Base-by-base conservation (phyloP, 2,329 filamentous ascomycete genomes). In the Microdochium bolleyi region DNA sequence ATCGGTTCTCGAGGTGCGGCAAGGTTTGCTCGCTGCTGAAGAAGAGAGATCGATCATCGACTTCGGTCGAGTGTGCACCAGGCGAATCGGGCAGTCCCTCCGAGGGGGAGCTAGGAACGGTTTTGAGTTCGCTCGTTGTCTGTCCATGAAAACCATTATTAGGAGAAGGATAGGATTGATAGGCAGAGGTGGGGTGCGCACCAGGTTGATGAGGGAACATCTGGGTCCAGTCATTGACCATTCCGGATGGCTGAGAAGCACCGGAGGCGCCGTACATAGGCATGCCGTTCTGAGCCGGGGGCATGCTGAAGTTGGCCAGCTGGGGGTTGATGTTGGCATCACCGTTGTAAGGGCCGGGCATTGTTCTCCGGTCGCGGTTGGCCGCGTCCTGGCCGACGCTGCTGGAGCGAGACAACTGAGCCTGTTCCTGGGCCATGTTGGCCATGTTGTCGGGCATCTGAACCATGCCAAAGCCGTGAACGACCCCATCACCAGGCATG, bases 121-220 rank as follows among this genome's bases (percentile, higher is more conserved):
- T 75, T 77, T 85, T 87, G 76, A 79, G 81, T 75, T 74, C 78
- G 75, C 82, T 86, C 77, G 84, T 84, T 70, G 77, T 83, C 74
- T 84, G 79, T 70, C 41, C 41, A 46, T 46, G 41, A 5, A 30
- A 30, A 11, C 79, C 77, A 78, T 80, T 75, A 76, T 85, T 85
- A 78, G 84, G 73, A 68, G 77, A 73, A 72, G 80, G 83, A 67
- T 78, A 76, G 67, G 74, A 74, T 46, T 46, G 41, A 72, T 76
- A 80, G 75, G 80, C 79, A 72, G 82, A 84, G 70, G 77, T 75
- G 71, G 83, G 75, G 71, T 85, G 81, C 73, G 81, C 77, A 79
- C 83, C 84, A 74, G 84, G 71, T 74, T 46, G 41, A 46, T 85
- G 85, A 61, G 58, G 64, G 75, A 89, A 89, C 83, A 90, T 87